Conservation (phyloP, 768 basidiomycete species). For the Russula sp. region DNA sequence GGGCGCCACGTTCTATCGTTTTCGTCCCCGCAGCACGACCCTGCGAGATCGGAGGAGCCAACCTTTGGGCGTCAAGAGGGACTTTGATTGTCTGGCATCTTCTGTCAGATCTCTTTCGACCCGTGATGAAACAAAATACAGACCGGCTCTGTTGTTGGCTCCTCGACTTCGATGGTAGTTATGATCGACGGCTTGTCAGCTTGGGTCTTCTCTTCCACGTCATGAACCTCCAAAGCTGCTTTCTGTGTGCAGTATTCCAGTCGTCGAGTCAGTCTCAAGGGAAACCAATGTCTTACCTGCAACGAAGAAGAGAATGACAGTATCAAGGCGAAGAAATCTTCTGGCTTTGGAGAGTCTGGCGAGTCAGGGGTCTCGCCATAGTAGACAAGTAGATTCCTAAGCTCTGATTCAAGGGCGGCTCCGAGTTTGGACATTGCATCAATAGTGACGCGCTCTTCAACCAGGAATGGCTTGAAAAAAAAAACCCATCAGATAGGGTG, state of each 20-base stretch:
- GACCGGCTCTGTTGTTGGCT: conserved; percentile 12
- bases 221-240: conserved; percentile 61
- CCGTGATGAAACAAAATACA: background rate
- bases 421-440: conserved; percentile 61
- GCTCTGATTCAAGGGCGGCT: conserved; percentile 46
- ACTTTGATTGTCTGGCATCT: conserved; percentile 39
- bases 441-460: conserved; percentile 43
- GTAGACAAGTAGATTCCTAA: conserved; percentile 54
- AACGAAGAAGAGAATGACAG: conserved; percentile 68
- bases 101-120: background rate
- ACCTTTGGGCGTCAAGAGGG: conserved; percentile 23
- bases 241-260: conserved; percentile 38
- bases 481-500: background rate
- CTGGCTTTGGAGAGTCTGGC: conserved; percentile 60
- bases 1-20: conserved; percentile 66
- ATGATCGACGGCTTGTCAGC: conserved; percentile 2
- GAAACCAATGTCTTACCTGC: conserved; percentile 38
- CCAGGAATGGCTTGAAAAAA: conserved; percentile 30
- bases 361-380: conserved; percentile 71
- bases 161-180: conserved; percentile 11
- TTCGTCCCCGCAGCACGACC: conserved; percentile 37
- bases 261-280: background rate
- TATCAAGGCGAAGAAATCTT: conserved; percentile 75
- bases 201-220: conserved; percentile 30
- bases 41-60: conserved; percentile 33